Evolutionary conservation across 768 basidiomycete species (phyloP), one percentile per base, ranked within the genome.

Genomic region (Boletus reticulatus): DNA sequence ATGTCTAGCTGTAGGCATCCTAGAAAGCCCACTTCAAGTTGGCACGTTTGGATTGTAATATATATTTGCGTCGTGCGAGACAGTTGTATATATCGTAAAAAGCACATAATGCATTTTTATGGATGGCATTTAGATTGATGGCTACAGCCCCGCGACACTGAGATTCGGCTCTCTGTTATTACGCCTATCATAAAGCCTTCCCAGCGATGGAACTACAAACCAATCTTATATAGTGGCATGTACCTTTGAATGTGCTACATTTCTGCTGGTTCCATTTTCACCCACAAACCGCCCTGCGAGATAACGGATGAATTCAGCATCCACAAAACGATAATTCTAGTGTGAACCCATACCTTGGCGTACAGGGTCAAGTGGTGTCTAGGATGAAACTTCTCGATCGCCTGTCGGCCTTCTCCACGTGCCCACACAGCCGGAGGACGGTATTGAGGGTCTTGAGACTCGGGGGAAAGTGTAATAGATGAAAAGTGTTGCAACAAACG

Each of bases 231-330:
- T 2, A 20, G 24, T 20, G 6, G 16, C 17, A 11, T 27, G 14
- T 10, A 27, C 14, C 16, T 48, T 36, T 14, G 34, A 36, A 12
- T 14, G 29, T 13, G 22, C 36, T 56, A 64, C 4, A 11, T 22
- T 3, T 73, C 69, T 2, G 58, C 65, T 43, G 70, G 63, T 19
- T 62, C 65, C 78, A 79, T 76, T 52, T 66, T 75, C 31, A 78
- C 71, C 79, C 80, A 80, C 20, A 80, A 56, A 12, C 80, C 79
- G 2, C 77, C 78, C 78, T 78, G 39, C 2, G n/a, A 46, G 20
- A 14, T 10, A 49, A 37, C 31, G 17, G 19, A 17, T 4, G 19
- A 12, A 31, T 34, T 45, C 16, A 41, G 20, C 16, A 19, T 14
- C 10, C 43, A 42, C 1, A 1, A 2, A 31, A 22, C 9, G 8